Percentiles rank a stretch among this genome's conserved stretches.
These are phyloP conservation scores for Aspergillus olivimuriae DNA, from an alignment of 495 filamentous ascomycete genomes.

Conservation along the genomic window DNA sequence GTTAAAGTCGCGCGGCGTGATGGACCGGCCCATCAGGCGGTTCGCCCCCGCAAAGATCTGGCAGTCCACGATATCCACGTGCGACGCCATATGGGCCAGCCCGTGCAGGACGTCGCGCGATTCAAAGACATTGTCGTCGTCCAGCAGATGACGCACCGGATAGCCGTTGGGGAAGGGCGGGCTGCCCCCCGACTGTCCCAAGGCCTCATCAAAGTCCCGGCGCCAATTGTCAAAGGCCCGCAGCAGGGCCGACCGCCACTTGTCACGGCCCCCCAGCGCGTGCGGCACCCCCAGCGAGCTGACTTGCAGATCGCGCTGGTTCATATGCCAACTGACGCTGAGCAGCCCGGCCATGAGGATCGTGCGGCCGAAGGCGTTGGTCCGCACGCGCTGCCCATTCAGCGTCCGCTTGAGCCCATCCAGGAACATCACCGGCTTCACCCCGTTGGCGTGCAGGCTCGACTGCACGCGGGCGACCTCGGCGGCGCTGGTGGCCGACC, in stretches of 20 bases:
- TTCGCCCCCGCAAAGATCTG: slow-evolving; percentile 90
- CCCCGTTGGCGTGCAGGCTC: slow-evolving; percentile 71
- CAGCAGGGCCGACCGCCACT: slow-evolving; percentile 84
- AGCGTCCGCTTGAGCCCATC: slow-evolving; percentile 89
- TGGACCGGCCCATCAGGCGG: slow-evolving; percentile 76
- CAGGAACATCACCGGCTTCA: slow-evolving; percentile 81
- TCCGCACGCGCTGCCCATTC: slow-evolving; percentile 79
- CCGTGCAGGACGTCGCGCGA: slow-evolving; percentile 85
- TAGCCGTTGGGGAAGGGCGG: slow-evolving; percentile 32
- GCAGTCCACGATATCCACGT: slow-evolving; percentile 95
- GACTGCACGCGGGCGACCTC: slow-evolving; percentile 87
- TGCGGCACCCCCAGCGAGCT: slow-evolving; percentile 74
- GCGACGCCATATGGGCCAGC: slow-evolving; percentile 95
- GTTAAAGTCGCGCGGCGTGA: slow-evolving; percentile 72
- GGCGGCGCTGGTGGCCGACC: slow-evolving; percentile 83
- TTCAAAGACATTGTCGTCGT: slow-evolving; percentile 78
- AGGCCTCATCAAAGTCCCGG: slow-evolving; percentile 78
- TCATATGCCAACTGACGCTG: slow-evolving; percentile 96
- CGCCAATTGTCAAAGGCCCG: slow-evolving; percentile 95
- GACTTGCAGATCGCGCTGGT: slow-evolving; percentile 91
- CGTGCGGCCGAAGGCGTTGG: slow-evolving; percentile 90
- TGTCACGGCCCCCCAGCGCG: slow-evolving; percentile 82
- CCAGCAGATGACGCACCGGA: slow-evolving; percentile 37
- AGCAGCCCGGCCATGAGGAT: slow-evolving; percentile 93
- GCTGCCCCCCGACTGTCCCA: slow-evolving; percentile 47